phyloP scores from a whole-genome alignment of 2,329 filamentous ascomycete species.

The Colletotrichum costaricense region DNA sequence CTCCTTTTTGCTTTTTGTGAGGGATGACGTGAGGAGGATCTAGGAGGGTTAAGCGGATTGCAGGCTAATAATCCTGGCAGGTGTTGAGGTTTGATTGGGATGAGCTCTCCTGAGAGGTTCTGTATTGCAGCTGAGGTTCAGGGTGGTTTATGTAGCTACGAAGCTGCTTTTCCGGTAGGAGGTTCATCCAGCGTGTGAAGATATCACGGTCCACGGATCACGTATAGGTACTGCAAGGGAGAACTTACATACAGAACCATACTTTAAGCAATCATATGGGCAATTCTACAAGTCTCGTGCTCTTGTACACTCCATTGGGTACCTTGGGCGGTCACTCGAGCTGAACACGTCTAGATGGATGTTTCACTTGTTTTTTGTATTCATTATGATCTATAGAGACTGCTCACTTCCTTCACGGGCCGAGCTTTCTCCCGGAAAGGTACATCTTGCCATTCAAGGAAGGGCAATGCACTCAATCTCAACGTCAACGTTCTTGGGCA shows the following conservation, averaged over 20 bases:
- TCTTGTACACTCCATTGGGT: neutral
- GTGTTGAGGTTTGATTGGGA: neutral
- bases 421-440: neutral
- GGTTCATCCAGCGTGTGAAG: too few relatives aligned
- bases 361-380: slow-evolving; percentile 3
- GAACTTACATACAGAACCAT: neutral
- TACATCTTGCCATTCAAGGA: slow-evolving; percentile 53
- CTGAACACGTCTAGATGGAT: neutral
- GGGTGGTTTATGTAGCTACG: too few relatives aligned
- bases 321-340: neutral
- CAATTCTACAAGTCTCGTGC: neutral
- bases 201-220: neutral
- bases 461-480: slow-evolving; percentile 92
- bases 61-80: neutral
- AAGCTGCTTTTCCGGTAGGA: too few relatives aligned
- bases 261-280: neutral
- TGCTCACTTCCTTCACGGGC: neutral
- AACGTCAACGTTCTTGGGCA: slow-evolving; percentile 87
- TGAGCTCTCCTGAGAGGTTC: neutral
- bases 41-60: neutral
- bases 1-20: neutral
- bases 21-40: neutral
- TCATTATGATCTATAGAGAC: neutral
- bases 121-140: too few relatives aligned
- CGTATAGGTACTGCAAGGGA: neutral